Conservation (phyloP, 2,329 filamentous ascomycete species). For the Xylogone sp. region DNA sequence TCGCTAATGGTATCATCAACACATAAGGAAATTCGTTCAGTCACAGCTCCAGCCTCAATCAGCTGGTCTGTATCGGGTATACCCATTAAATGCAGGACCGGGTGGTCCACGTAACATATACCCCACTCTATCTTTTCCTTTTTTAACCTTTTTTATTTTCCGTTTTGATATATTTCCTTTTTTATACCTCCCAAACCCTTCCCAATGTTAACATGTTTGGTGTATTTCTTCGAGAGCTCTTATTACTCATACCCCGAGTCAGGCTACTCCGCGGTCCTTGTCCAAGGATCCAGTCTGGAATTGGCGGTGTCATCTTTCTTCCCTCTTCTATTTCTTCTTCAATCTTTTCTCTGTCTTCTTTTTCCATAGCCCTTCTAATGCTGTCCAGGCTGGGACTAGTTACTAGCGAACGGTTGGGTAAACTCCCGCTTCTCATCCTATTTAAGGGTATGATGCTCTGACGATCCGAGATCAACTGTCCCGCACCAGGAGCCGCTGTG, state of each 20-base stretch:
- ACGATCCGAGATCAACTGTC: constrained; percentile 56
- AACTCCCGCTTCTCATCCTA: constrained; percentile 53
- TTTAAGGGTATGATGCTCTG: constrained; percentile 46
- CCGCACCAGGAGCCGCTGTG: constrained; percentile 65
- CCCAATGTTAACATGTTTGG: constrained; percentile 9
- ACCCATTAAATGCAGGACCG: not conserved
- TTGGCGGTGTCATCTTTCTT: constrained; percentile 56
- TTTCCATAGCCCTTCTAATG: constrained; percentile 20
- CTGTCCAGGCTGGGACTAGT: constrained; percentile 47
- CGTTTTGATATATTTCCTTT: not conserved
- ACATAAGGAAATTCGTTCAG: constrained; percentile 21
- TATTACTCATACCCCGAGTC: constrained; percentile 39
- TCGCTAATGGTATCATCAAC: constrained; percentile 27
- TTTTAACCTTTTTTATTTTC: not conserved
- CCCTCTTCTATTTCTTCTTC: constrained; percentile 16
- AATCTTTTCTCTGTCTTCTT: constrained; percentile 21
- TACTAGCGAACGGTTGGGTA: constrained; percentile 47
- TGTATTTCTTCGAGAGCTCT: constrained; percentile 28
- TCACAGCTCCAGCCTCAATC: constrained; percentile 2
- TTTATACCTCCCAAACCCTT: constrained; percentile 16
- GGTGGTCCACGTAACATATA: not conserved
- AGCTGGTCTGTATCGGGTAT: not conserved
- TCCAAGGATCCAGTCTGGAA: constrained; percentile 57
- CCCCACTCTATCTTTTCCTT: not conserved
- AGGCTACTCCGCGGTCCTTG: constrained; percentile 48